Percentiles rank a stretch among this genome's conserved stretches.
phyloP scores from a whole-genome alignment of 2,329 filamentous ascomycete genomes.

The Aspergillus eucalypticola region DNA sequence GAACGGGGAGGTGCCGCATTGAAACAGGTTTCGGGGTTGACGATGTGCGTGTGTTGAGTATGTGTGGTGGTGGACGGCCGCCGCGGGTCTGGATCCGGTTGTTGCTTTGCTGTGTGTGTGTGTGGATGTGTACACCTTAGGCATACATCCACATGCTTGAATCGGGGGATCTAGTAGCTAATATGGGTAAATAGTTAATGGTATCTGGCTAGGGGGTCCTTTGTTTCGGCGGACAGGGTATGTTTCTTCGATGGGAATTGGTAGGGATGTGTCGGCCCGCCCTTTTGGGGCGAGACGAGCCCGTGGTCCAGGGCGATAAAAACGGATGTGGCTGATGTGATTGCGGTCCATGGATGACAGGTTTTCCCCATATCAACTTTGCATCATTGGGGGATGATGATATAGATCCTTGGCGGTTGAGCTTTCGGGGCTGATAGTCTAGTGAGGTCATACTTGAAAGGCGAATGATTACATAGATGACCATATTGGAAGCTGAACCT shows the following conservation, averaged over 20 bases:
- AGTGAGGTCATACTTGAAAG: constrained; percentile 7
- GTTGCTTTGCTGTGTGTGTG: not conserved
- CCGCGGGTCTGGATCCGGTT: no score
- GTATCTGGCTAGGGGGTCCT: not conserved
- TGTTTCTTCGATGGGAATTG: not conserved
- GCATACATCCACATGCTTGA: not conserved
- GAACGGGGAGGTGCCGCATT: not conserved
- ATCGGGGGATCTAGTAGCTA: no score
- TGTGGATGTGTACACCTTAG: not conserved
- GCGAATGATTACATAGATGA: not conserved
- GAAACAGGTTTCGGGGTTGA: constrained; percentile 5
- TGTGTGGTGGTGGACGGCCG: no score
- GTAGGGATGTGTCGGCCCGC: not conserved
- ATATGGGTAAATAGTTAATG: no score
- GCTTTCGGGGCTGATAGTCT: not conserved
- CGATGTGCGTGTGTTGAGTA: not conserved
- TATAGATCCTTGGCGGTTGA: not conserved
- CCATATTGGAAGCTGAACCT: not conserved
- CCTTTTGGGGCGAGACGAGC: not conserved
- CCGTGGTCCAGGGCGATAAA: not conserved
- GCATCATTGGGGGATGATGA: not conserved
- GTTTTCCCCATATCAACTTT: not conserved
- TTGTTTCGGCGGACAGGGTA: not conserved
- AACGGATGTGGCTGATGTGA: no score
- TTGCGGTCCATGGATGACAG: not conserved